Evolutionary conservation across 78 protist genomes (phyloP).

Genomic region (Isochrysis galbana): DNA sequence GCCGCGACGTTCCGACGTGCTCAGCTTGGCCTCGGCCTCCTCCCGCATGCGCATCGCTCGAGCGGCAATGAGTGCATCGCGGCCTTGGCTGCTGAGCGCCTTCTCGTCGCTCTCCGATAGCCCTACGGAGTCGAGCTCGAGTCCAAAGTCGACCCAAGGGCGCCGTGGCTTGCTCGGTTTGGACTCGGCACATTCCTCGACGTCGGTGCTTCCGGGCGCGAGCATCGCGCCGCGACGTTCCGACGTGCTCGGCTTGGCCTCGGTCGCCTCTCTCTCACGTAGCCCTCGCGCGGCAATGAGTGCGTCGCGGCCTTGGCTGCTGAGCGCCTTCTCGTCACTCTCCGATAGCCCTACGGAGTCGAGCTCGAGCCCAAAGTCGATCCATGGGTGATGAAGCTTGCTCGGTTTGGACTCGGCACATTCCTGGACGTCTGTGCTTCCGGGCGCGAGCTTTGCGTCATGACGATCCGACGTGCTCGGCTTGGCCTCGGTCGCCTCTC

Average conservation of each 20-base stretch:
- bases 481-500: background rate
- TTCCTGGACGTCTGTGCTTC: no score
- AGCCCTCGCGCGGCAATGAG: background rate
- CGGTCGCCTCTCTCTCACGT: no score
- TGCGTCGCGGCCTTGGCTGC: background rate
- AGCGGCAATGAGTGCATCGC: background rate
- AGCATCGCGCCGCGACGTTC: no score
- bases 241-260: no score
- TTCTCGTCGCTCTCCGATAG: background rate
- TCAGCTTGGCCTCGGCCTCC: background rate
- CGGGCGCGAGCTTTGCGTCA: no score
- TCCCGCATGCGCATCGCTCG: background rate
- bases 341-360: background rate
- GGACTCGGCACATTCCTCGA: no score
- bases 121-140: background rate
- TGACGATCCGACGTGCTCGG: no score
- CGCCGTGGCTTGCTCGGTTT: no score
- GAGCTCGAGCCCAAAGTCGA: background rate
- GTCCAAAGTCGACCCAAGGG: background rate
- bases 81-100: background rate
- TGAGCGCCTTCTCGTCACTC: background rate
- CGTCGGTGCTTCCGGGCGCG: no score
- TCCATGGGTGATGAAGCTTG: no score
- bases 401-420: no score
- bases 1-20: background rate